These are phyloP conservation scores for Nasturtium officinale DNA, from an alignment of 345 rosid genomes.

Conservation along the genomic window DNA sequence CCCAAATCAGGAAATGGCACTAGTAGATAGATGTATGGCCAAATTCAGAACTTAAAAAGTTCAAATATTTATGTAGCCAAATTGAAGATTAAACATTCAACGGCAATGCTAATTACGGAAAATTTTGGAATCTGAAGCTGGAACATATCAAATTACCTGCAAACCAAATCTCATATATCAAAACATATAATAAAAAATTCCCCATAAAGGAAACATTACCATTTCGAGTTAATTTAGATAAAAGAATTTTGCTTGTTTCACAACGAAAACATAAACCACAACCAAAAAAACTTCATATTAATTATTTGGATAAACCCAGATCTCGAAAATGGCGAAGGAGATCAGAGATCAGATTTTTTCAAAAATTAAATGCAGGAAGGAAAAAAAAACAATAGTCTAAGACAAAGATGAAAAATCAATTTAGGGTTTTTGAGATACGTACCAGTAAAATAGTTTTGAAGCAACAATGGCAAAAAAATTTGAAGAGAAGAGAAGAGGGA, in stretches of 20 bases:
- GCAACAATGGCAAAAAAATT: constrained; percentile 36
- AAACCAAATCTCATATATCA: constrained; percentile 43
- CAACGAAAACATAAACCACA: not conserved
- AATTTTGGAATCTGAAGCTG: constrained; percentile 23
- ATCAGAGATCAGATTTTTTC: constrained; percentile 40
- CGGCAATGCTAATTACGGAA: constrained; percentile 37
- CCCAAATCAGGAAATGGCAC: constrained; percentile 35
- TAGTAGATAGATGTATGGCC: constrained; percentile 23
- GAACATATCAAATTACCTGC: constrained; percentile 46
- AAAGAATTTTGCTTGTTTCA: constrained; percentile 12
- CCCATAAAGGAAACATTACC: constrained; percentile 28
- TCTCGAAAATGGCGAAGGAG: constrained; percentile 43
- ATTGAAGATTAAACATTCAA: constrained; percentile 16
- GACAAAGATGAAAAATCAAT: constrained; percentile 25
- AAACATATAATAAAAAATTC: constrained; percentile 25
- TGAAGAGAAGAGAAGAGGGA: constrained; percentile 33
- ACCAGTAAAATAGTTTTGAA: constrained; percentile 47
- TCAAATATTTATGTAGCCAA: constrained; percentile 24
- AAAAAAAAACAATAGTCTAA: constrained; percentile 22
- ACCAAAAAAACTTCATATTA: constrained; percentile 21
- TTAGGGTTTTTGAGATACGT: constrained; percentile 49
- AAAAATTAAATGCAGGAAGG: not conserved
- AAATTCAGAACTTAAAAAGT: constrained; percentile 23
- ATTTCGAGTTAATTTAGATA: constrained; percentile 18
- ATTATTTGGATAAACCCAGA: constrained; percentile 37